Percentiles rank a stretch among this genome's conserved stretches.
phyloP scores from a whole-genome alignment of 768 basidiomycete genomes.

The Tulasnella sp. region DNA sequence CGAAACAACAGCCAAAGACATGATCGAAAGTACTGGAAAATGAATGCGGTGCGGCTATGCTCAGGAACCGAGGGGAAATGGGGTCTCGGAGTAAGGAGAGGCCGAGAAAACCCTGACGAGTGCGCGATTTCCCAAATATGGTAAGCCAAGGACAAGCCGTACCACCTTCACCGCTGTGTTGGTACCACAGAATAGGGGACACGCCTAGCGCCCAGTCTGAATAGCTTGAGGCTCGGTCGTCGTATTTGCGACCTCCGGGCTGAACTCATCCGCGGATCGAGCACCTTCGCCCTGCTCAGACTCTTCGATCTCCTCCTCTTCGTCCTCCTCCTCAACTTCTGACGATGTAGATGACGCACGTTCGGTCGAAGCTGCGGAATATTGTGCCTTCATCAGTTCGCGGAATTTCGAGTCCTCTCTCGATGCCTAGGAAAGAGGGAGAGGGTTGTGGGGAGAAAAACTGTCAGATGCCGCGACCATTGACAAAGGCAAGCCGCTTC shows the following conservation, averaged over 20 bases:
- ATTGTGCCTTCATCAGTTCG: constrained; percentile 83
- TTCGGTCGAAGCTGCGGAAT: constrained; percentile 48
- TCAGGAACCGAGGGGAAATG: background rate
- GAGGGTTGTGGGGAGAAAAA: background rate
- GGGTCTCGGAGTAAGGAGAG: background rate
- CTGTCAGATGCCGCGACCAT: constrained; percentile 24
- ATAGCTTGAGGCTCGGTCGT: background rate
- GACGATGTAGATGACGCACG: background rate
- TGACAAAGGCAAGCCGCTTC: constrained; percentile 29
- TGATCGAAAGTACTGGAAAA: background rate
- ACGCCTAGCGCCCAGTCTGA: background rate
- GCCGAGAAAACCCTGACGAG: background rate
- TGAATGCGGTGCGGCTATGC: background rate
- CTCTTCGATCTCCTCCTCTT: constrained; percentile 7
- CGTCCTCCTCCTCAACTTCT: background rate
- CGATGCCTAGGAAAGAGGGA: constrained; percentile 49
- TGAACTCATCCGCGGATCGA: background rate
- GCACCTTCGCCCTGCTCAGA: background rate
- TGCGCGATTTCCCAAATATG: background rate
- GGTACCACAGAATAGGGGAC: background rate
- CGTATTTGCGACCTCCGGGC: background rate
- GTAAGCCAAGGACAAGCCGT: background rate
- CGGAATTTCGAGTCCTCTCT: constrained; percentile 75
- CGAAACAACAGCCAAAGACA: background rate
- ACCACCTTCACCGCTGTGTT: background rate